Evolutionary conservation across 108 stramenopile species (phyloP).

Genomic region (Ochromonas danica): DNA sequence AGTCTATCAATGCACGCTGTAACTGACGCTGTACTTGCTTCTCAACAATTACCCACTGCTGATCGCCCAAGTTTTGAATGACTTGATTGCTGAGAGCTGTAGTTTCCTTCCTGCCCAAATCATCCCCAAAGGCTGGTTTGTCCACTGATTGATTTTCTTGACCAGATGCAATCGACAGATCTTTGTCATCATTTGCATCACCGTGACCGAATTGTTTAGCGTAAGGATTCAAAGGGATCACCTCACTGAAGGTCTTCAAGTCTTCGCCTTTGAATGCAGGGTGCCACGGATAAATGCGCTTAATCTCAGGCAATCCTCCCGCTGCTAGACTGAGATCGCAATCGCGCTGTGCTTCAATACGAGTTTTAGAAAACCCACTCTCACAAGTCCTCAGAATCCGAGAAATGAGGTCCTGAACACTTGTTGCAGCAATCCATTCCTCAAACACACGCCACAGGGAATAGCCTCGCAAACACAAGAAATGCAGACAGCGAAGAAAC

Average conservation of each 20-base stretch:
- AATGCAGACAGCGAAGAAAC: conserved; percentile 36
- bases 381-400: conserved; percentile 44
- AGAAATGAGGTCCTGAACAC: conserved; percentile 25
- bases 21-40: background rate
- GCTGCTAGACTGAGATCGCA: background rate
- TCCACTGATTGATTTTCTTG: background rate
- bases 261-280: background rate
- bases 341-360: background rate
- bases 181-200: background rate
- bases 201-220: no score
- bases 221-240: background rate
- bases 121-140: background rate
- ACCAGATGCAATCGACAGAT: background rate
- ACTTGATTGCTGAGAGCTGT: background rate
- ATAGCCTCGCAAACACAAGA: background rate
- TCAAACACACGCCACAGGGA: conserved; percentile 21
- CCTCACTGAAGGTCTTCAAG: background rate
- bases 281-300: conserved; percentile 28
- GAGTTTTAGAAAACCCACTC: conserved; percentile 19
- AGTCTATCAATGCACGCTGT: background rate
- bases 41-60: background rate
- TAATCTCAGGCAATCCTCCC: background rate
- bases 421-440: conserved; percentile 13
- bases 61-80: background rate
- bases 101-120: background rate